These are phyloP conservation scores for Potentilla sterilis DNA, from an alignment of 306 rosid genomes.

Conservation along the genomic window DNA sequence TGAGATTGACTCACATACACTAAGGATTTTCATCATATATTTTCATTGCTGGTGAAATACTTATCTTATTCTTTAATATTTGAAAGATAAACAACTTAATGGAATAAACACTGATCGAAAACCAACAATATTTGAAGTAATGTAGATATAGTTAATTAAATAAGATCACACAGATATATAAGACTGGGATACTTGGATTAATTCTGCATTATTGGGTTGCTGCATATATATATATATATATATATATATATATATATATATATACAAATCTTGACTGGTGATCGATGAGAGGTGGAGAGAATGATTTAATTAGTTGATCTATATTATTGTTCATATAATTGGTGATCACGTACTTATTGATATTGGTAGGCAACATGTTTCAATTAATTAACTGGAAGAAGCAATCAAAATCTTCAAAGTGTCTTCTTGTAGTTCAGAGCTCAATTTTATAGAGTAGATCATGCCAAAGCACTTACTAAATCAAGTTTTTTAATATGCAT, in stretches of 20 bases:
- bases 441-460: not conserved
- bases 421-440: slow-evolving; percentile 4
- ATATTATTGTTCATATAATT: not conserved
- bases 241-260: too few relatives aligned
- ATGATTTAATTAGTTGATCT: not conserved
- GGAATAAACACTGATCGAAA: not conserved
- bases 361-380: not conserved
- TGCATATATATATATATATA: not conserved
- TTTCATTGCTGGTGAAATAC: too few relatives aligned
- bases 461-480: not conserved
- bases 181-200: not conserved
- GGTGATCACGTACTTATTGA: not conserved
- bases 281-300: not conserved
- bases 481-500: not conserved
- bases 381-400: not conserved
- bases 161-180: not conserved
- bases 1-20: not conserved
- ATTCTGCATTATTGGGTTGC: slow-evolving; percentile 6
- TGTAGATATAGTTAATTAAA: too few relatives aligned
- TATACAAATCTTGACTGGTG: not conserved
- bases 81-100: not conserved
- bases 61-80: not conserved
- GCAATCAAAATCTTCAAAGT: slow-evolving; percentile 22
- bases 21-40: too few relatives aligned
- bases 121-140: not conserved